Percentiles rank a stretch among this genome's conserved stretches.
Evolutionary conservation across 73 alveolate species (phyloP).

Genomic region (Tetrahymena borealis): DNA sequence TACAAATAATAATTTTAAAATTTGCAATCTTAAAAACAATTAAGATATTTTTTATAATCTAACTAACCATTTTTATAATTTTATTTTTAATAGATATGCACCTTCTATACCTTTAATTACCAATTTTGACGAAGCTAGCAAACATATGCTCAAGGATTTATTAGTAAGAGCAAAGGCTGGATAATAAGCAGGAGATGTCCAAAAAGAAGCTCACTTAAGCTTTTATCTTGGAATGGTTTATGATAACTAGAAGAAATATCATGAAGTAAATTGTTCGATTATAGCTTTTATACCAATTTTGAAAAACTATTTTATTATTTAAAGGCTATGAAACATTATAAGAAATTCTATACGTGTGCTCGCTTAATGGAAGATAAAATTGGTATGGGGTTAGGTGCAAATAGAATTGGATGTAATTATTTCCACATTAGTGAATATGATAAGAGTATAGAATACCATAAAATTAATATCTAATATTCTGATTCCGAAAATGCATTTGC

Average conservation of each 20-base stretch:
- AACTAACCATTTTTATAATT: neutral
- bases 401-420: constrained; percentile 91
- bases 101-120: constrained; percentile 89
- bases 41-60: neutral
- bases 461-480: constrained; percentile 82
- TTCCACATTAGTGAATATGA: constrained; percentile 77
- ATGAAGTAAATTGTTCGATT: constrained; percentile 63
- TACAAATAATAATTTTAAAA: too few relatives aligned
- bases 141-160: constrained; percentile 80
- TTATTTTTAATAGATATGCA: constrained; percentile 60
- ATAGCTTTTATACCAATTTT: neutral
- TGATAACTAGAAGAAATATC: constrained; percentile 85
- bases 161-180: constrained; percentile 96
- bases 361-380: constrained; percentile 94
- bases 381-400: constrained; percentile 95
- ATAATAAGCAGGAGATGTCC: constrained; percentile 89
- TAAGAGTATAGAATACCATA: constrained; percentile 87
- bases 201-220: constrained; percentile 98
- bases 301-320: neutral
- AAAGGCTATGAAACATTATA: constrained; percentile 44
- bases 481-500: constrained; percentile 94
- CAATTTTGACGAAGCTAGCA: constrained; percentile 54
- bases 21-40: neutral
- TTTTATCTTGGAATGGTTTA: constrained; percentile 90
- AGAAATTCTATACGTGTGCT: constrained; percentile 94